Base-by-base conservation (phyloP, 345 rosid species). In the Euphorbia peplus region DNA sequence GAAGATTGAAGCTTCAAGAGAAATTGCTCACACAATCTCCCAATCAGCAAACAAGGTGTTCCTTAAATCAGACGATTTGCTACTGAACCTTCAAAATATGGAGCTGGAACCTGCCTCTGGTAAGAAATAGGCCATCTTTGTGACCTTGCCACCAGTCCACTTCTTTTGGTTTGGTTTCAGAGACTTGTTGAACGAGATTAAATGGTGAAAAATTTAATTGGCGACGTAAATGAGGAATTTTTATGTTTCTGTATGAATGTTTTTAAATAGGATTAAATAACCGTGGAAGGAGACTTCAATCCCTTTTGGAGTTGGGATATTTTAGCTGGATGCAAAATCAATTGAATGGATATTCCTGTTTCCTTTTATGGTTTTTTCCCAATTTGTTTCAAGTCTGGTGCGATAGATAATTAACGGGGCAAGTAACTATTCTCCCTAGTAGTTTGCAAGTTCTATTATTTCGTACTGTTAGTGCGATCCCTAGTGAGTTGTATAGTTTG, bases 1-100 rank as follows among this genome's bases (percentile, higher is more conserved):
- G 78, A 89, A 82, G 82, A 93, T 93, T 21, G 98, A 93, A 81
- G 98, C 98, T 9, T 84, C 93, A 2, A 88, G 98, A 83, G 97
- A 93, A 73, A 93, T 91, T 24, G 95, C 98, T 0, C 88, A 88
- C 0, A 93, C 91, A 5, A 91, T 93, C 13, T 56, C 97, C 5
- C 75, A 73, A 48, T 85, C 96, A 7, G 76, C 82, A 75, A 90
- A 95, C 89, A 89, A 79, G 78, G 91, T 89, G 21, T 95, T 77
- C 83, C 78, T 93, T 46, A 80, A 82, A 64, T 86, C 98, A 2
- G 75, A 78, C 7, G 97, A 91, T 80, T 76, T 93, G 75, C 76
- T 93, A 75, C 88, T 93, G 70, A 89, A 88, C 82, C 90, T 93
- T 32, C 95, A 89, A 65, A 86, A 78, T 16, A 71, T 89, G 96